Conservation (phyloP, 768 basidiomycete species). For the Pisolithus marmoratus region DNA sequence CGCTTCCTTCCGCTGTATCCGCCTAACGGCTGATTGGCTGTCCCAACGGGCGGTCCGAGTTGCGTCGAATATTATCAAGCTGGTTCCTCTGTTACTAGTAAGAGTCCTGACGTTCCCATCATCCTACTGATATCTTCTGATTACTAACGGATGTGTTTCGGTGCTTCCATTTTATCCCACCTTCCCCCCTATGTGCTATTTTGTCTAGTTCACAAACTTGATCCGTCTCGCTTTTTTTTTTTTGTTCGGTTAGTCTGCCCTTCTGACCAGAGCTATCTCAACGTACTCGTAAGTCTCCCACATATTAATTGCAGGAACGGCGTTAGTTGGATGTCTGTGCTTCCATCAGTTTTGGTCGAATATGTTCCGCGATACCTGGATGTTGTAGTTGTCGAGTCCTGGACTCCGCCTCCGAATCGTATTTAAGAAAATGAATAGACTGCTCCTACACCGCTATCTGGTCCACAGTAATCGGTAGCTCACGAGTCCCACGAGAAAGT, state of each 20-base stretch:
- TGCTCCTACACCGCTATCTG: background rate
- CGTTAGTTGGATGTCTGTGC: constrained; percentile 10
- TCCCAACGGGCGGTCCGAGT: background rate
- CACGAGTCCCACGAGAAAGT: background rate
- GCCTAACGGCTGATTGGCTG: constrained; percentile 4
- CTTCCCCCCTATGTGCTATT: constrained; percentile 15
- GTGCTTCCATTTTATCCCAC: constrained; percentile 1
- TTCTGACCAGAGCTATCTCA: constrained; percentile 6
- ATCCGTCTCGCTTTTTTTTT: background rate
- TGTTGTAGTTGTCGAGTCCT: constrained; percentile 32
- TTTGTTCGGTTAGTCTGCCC: background rate
- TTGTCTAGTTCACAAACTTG: constrained; percentile 3
- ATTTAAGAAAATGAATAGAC: constrained; percentile 1
- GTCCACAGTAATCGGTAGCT: background rate
- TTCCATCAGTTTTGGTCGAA: constrained; percentile 22
- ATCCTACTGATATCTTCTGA: constrained; percentile 9
- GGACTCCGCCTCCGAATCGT: constrained; percentile 14
- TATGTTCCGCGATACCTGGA: constrained; percentile 31
- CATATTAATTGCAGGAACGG: constrained; percentile 18
- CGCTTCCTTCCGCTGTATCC: constrained; percentile 27
- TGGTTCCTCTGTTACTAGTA: too few relatives aligned
- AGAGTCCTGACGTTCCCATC: background rate
- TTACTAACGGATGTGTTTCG: constrained; percentile 3
- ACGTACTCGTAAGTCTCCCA: constrained; percentile 20
- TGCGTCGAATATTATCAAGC: constrained; percentile 19